Evolutionary conservation across 2,329 filamentous ascomycete species (phyloP).

Genomic region (Aspergillus sp.): DNA sequence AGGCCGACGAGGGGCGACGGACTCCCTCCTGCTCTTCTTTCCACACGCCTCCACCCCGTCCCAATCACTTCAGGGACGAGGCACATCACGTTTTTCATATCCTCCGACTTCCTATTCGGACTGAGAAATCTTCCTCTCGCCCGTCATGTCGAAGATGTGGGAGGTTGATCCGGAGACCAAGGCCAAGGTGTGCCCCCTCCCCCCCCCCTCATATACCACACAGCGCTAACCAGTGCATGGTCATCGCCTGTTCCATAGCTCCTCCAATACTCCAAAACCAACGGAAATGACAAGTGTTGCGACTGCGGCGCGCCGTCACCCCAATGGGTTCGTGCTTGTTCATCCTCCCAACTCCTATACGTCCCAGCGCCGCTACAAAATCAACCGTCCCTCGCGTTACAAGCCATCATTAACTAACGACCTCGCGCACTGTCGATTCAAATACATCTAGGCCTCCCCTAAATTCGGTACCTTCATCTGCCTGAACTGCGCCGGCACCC

Average conservation of each 20-base stretch:
- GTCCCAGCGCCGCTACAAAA: constrained; percentile 6
- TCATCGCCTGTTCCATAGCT: constrained; percentile 56
- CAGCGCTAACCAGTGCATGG: background rate
- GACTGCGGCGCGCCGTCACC: constrained; percentile 94
- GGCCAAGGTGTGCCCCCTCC: constrained; percentile 68
- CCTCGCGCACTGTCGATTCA: background rate
- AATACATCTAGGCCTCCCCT: constrained; percentile 62
- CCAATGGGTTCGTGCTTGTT: constrained; percentile 75
- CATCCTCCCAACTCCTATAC: background rate
- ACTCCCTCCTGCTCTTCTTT: background rate
- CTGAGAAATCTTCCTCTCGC: background rate
- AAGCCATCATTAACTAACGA: background rate
- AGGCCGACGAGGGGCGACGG: background rate
- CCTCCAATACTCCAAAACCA: constrained; percentile 83
- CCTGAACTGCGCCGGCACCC: constrained; percentile 89
- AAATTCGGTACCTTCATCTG: constrained; percentile 99
- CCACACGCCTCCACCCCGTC: constrained; percentile 1
- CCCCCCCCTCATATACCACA: background rate
- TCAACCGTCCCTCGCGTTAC: background rate
- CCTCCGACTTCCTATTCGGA: background rate
- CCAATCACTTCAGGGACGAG: background rate
- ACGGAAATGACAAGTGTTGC: constrained; percentile 86
- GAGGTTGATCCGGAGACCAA: constrained; percentile 97
- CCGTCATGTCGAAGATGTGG: constrained; percentile 77
- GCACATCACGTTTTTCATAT: background rate